These are phyloP conservation scores for Mallotus repandus DNA, from an alignment of 441 rosid species.

Conservation along the genomic window DNA sequence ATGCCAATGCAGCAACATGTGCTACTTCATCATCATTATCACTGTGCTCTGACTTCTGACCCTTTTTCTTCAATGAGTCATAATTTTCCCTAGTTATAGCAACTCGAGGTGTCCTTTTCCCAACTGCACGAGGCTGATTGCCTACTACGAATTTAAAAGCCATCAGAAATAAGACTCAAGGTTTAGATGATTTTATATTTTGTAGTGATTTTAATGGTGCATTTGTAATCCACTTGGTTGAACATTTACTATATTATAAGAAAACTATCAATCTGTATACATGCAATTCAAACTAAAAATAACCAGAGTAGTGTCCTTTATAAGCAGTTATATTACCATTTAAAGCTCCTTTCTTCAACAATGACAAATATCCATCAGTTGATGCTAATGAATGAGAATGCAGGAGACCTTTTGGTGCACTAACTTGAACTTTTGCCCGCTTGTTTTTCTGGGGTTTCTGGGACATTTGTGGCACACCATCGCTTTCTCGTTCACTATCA, in stretches of 20 bases:
- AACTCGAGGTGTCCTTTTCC: conserved; percentile 93
- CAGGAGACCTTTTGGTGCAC: conserved; percentile 41
- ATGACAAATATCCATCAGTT: conserved; percentile 67
- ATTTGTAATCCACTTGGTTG: background rate
- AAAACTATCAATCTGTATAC: background rate
- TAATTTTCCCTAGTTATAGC: conserved; percentile 61
- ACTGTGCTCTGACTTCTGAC: conserved; percentile 48
- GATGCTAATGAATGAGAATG: conserved; percentile 42
- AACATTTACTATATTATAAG: background rate
- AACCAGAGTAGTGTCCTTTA: conserved; percentile 16
- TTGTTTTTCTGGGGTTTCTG: conserved; percentile 60
- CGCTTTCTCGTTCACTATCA: conserved; percentile 72
- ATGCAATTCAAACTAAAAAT: background rate
- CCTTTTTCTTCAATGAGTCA: conserved; percentile 42
- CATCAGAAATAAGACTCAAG: conserved; percentile 16
- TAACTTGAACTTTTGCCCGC: conserved; percentile 42
- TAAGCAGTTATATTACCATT: conserved; percentile 47
- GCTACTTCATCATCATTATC: conserved; percentile 54
- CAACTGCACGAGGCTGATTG: conserved; percentile 67
- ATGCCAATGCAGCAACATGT: conserved; percentile 64
- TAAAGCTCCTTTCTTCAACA: conserved; percentile 58
- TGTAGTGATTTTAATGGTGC: background rate
- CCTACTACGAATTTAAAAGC: conserved; percentile 42
- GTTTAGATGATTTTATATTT: conserved; percentile 4
- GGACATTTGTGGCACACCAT: conserved; percentile 40